Base-by-base conservation (phyloP, 495 filamentous ascomycete genomes). In the Penicillium verhagenii region DNA sequence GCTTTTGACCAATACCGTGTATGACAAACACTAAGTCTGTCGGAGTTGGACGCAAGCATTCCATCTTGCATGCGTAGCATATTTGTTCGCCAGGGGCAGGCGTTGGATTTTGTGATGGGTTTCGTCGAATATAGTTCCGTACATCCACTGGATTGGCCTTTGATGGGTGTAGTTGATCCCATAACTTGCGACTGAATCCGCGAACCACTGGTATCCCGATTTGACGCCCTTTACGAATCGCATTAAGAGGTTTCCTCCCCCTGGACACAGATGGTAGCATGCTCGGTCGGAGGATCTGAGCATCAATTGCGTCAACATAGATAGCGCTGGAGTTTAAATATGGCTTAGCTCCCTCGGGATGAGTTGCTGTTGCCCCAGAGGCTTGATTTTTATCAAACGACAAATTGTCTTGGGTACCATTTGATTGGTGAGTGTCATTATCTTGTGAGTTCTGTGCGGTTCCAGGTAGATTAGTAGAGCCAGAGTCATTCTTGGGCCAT, bases 1-100 rank as follows among this genome's bases (percentile, higher is more conserved):
- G 75, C 64, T 97, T 97, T 67, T 98, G 94, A 0, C 94, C 94
- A 47, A 98, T 97, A 11, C 92, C 94, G 66, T 98, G 94, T 40
- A 95, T 90, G 20, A 97, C 88, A 14, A 98, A 73, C 16, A 96
- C 80, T 19, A 98, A 71, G 65, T 98, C 94, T 9, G 90, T 93
- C 4, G 95, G 88, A 35, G 83, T 83, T 3, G 85, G 86, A 20
- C 86, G 77, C 29, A 88, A 80, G 18, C 90, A 86, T 39, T 82
- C 77, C 59, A 75, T 75, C 50, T 68, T 71, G 59, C 80, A 78
- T 52, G 79, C 71, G 66, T 75, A 67, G 69, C 82, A 79, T 51
- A 71, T 67, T 47, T 75, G 67, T 35, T 69, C 71, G 14, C 66
- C 65, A 33, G 63, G 51, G 10, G 60, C 54, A 11, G 59, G 56